Base-by-base conservation (phyloP, 352 stramenopile genomes). In the Thalassiosira livingstoniorum region DNA sequence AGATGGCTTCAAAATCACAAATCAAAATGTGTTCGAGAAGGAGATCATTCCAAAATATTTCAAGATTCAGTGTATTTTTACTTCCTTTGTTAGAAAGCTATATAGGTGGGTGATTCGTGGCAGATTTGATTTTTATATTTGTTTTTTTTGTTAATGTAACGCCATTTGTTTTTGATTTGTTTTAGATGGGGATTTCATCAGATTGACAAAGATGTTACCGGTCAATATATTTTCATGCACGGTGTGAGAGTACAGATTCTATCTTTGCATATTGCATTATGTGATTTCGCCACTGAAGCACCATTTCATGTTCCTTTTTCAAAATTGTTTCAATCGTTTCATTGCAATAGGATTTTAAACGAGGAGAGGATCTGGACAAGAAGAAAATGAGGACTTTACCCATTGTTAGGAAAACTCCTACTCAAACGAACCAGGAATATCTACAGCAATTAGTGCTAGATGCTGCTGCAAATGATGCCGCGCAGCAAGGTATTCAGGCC, bases 21-120 rank as follows among this genome's bases (percentile, higher is more conserved):
- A 78, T 65, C 69, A 78, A 42, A 78, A 78, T 51, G 51, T 7
- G 18, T 57, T 78, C n/a, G 69, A 78, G 25, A 78, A 78, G 37
- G 69, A 74, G 0, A 54, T 74, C 39, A 55, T 74, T 55, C 65
- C 65, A 25, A 63, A 64, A 34, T 74, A 74, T 37, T 74, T 74
- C 53, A 29, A 21, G 13, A 37, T 21, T 35, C 55, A 45, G 10
- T 74, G 65, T 18, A 35, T 64, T n/a, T 74, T 74, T 64, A 34
- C 57, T 15, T 74, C 65, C n/a, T 74, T 74, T 54, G 51, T 74
- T 2, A 63, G 65, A 21, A 74, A 53, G 65, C 51, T 74, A 2
- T 74, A 74, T 57, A 13, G 65, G 65, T 74, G 42, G 54, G 65
- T 25, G n/a, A n/a, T n/a, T n/a, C n/a, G n/a, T n/a, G n/a, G 18